These are phyloP conservation scores for Artemisia tridentata DNA, from an alignment of 129 eudicot species.

Conservation along the genomic window DNA sequence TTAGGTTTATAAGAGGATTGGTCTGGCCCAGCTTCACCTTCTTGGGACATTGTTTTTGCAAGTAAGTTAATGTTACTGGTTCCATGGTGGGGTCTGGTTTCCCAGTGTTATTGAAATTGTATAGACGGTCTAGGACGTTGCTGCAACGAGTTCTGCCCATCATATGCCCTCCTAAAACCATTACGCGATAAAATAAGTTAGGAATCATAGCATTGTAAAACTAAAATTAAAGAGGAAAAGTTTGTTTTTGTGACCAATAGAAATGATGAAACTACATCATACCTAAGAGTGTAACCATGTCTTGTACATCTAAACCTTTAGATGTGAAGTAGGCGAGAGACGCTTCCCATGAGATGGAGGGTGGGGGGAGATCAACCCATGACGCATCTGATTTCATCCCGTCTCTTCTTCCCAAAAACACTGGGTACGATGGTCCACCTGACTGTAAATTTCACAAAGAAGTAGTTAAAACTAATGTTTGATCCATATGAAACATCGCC, in stretches of 20 bases:
- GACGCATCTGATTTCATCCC: constrained; percentile 60
- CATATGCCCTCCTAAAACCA: constrained; percentile 65
- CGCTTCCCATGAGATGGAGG: constrained; percentile 55
- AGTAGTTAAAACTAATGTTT: background rate
- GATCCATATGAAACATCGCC: background rate
- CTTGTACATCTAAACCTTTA: constrained; percentile 64
- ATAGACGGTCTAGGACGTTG: constrained; percentile 62
- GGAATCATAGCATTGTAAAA: constrained; percentile 1
- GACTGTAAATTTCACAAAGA: constrained; percentile 39
- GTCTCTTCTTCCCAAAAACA: constrained; percentile 75
- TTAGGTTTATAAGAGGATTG: constrained; percentile 55
- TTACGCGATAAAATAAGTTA: background rate
- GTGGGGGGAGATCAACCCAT: constrained; percentile 78
- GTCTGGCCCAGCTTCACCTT: constrained; percentile 33
- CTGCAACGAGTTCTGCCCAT: constrained; percentile 77
- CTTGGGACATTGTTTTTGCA: constrained; percentile 57
- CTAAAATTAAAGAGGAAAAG: background rate
- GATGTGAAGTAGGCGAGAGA: constrained; percentile 59
- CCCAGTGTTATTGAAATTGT: constrained; percentile 61
- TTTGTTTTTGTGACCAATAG: background rate
- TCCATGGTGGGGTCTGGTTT: constrained; percentile 73
- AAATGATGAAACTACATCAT: background rate
- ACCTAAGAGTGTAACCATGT: constrained; percentile 76
- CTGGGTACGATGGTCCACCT: constrained; percentile 90
- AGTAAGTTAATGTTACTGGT: constrained; percentile 29